phyloP scores from a whole-genome alignment of 768 basidiomycete genomes.

The Exsudoporus frostii region DNA sequence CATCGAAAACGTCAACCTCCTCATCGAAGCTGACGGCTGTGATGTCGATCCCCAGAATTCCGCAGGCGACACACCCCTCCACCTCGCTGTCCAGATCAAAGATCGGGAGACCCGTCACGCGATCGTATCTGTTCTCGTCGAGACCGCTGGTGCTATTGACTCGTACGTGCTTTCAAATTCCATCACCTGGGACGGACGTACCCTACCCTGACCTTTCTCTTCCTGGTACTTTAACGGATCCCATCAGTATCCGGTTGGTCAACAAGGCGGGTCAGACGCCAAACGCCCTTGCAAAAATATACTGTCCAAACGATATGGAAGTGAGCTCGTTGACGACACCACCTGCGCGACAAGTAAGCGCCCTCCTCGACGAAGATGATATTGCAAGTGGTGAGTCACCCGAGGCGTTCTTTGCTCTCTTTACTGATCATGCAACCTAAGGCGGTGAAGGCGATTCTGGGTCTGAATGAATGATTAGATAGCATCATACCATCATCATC shows the following conservation, averaged over 20 bases:
- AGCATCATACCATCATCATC: background rate
- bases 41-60: slow-evolving; percentile 28
- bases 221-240: background rate
- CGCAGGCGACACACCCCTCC: slow-evolving; percentile 27
- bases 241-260: slow-evolving; percentile 19
- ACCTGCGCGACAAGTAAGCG: slow-evolving; percentile 11
- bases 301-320: slow-evolving; percentile 14
- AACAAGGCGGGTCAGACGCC: slow-evolving; percentile 30
- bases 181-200: background rate
- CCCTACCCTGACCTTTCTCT: background rate
- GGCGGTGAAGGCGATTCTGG: slow-evolving; percentile 2
- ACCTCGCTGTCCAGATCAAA: slow-evolving; percentile 25
- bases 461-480: slow-evolving; percentile 1
- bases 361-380: slow-evolving; percentile 13
- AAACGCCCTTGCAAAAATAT: slow-evolving; percentile 20
- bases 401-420: background rate
- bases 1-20: slow-evolving; percentile 18
- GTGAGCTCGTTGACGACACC: slow-evolving; percentile 20
- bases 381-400: slow-evolving; percentile 18
- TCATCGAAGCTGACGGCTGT: slow-evolving; percentile 27
- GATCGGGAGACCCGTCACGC: slow-evolving; percentile 11
- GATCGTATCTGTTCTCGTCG: slow-evolving; percentile 24
- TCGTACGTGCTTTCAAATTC: slow-evolving; percentile 15
- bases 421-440: slow-evolving; percentile 1
- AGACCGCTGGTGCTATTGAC: slow-evolving; percentile 21